Base-by-base conservation (phyloP, 2,329 filamentous ascomycete genomes). In the Fusarium robinianum region DNA sequence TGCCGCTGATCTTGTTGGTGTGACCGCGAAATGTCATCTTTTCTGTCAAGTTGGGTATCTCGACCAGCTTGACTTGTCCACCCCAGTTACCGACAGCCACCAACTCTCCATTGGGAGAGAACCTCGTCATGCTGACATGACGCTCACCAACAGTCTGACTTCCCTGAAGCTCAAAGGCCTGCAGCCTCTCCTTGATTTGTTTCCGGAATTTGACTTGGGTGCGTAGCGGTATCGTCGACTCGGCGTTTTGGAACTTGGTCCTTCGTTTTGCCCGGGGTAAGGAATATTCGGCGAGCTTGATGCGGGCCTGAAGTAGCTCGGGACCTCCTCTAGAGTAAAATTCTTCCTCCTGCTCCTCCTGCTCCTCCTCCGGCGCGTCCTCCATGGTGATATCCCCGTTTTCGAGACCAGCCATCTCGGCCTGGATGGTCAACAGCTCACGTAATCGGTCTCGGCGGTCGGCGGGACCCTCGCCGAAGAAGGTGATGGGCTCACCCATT, bases 201-300 rank as follows among this genome's bases (percentile, higher is more conserved):
- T 95, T 96, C 45, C 94, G 84, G 65, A 95, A 90, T 61, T 92
- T 94, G 65, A 96, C 87, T 63, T 99, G 94, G 5, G 88, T 94
- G 53, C 90, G 83, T 38, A 97, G 73, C 2, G 89, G 85, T 55
- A 97, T 96, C 1, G 79, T 83, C 15, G 89, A 83, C 66, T 97
- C 94, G 46, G 80, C 75, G 62, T 85, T 88, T 65, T 96, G 90
- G 57, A 85, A 86, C 14, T 81, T 83, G 4, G 94, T 74, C 53
- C 92, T 81, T 56, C 80, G 80, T 65, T 88, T 89, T 36, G 94
- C 88, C 42, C 89, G 78, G 2, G 90, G 90, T 34, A 99, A 71
- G 5, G 90, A 95, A 67, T 85, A 97, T 31, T 79, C 77, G 6
- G 91, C 90, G 49, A 99, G 90, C 17, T 85, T 79, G 60, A 84